These are phyloP conservation scores for Fusarium palustre DNA, from an alignment of 2,329 filamentous ascomycete genomes.

Conservation along the genomic window DNA sequence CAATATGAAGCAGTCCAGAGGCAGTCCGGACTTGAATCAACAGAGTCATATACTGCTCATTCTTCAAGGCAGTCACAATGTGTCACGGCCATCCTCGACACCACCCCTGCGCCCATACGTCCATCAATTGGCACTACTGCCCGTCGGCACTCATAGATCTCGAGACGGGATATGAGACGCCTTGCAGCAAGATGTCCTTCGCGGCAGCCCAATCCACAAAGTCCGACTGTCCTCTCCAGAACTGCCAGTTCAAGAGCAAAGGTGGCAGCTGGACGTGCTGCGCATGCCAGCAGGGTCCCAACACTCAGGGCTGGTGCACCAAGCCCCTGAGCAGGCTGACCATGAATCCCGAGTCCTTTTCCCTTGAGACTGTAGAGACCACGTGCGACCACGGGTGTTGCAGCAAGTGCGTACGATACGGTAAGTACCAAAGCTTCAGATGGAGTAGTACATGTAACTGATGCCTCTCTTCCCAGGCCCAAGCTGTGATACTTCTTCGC, in stretches of 20 bases:
- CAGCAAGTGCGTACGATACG: conserved; percentile 58
- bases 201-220: conserved; percentile 58
- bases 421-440: conserved; percentile 44
- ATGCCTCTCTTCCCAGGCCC: conserved; percentile 44
- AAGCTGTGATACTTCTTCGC: conserved; percentile 48
- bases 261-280: conserved; percentile 67
- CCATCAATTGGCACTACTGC: conserved; percentile 67
- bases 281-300: conserved; percentile 62
- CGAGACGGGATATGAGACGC: conserved; percentile 61
- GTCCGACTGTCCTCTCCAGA: conserved; percentile 60
- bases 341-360: conserved; percentile 50
- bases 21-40: background rate
- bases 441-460: background rate
- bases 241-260: conserved; percentile 64
- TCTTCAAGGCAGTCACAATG: conserved; percentile 53
- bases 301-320: conserved; percentile 65
- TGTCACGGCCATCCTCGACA: conserved; percentile 66
- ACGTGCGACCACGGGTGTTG: conserved; percentile 67
- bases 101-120: conserved; percentile 66
- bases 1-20: conserved; percentile 12
- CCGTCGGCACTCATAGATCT: conserved; percentile 60
- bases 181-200: conserved; percentile 63
- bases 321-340: conserved; percentile 50
- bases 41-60: background rate
- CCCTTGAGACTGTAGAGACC: conserved; percentile 53